These are phyloP conservation scores for Limonomyces culmigenus DNA, from an alignment of 1,284 basidiomycete genomes.

Conservation along the genomic window DNA sequence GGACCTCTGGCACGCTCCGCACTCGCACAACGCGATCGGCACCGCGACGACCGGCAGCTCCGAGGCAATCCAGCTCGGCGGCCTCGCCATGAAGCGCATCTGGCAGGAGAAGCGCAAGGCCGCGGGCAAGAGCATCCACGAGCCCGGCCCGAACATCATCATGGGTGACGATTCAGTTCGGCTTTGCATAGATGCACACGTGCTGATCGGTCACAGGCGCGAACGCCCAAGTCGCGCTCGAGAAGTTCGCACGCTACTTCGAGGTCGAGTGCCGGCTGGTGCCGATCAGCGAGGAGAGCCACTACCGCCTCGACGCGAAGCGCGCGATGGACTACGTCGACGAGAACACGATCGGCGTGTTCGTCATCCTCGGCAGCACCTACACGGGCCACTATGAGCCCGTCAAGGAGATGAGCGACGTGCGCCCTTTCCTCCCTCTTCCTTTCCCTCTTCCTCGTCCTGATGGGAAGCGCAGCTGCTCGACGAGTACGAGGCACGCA, in stretches of 20 bases:
- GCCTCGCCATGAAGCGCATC: conserved; percentile 55
- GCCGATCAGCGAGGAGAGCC: conserved; percentile 28
- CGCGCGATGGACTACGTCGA: conserved; percentile 52
- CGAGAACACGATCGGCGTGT: conserved; percentile 55
- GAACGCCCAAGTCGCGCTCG: conserved; percentile 53
- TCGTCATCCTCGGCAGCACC: conserved; percentile 24
- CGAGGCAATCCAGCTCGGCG: conserved; percentile 64
- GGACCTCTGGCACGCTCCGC: conserved; percentile 56
- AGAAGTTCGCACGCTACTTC: conserved; percentile 54
- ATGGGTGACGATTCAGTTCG: conserved; percentile 13
- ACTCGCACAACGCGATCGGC: conserved; percentile 35
- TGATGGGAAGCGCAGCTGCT: conserved; percentile 14
- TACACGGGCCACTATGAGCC: conserved; percentile 66
- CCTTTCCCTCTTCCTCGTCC: background rate
- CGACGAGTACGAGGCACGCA: conserved; percentile 44
- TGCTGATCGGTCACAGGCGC: conserved; percentile 46
- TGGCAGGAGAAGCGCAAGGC: conserved; percentile 57
- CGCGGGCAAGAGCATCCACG: conserved; percentile 52
- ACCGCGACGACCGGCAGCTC: conserved; percentile 62
- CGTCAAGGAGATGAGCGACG: conserved; percentile 43
- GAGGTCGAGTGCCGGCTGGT: conserved; percentile 48
- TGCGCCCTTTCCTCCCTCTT: conserved; percentile 17
- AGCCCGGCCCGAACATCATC: conserved; percentile 45
- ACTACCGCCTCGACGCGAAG: conserved; percentile 47
- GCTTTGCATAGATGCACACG: conserved; percentile 29